phyloP scores from a whole-genome alignment of 2,329 filamentous ascomycete genomes.

The Monosporascus sp. region DNA sequence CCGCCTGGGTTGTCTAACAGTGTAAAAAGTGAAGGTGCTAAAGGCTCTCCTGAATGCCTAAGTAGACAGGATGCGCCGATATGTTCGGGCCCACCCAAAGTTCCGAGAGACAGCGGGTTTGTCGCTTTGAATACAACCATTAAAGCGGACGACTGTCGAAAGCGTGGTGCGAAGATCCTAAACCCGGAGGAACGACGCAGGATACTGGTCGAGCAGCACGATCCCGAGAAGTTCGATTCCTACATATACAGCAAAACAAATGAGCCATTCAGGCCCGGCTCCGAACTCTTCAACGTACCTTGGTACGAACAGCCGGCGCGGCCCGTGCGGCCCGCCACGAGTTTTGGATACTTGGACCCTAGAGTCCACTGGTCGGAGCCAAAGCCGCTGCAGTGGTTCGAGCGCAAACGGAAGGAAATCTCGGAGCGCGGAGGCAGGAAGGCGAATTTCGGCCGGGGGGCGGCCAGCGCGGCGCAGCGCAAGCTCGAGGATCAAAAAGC shows the following conservation, averaged over 20 bases:
- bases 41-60: background rate
- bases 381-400: constrained; percentile 41
- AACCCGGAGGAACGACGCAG: constrained; percentile 11
- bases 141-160: background rate
- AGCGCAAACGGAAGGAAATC: constrained; percentile 46
- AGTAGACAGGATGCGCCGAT: background rate
- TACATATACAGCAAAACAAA: constrained; percentile 35
- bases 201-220: constrained; percentile 18
- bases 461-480: constrained; percentile 24
- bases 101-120: background rate
- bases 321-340: constrained; percentile 21
- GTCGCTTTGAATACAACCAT: background rate
- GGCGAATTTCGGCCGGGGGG: constrained; percentile 42
- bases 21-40: background rate
- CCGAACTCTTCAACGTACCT: constrained; percentile 13
- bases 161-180: constrained; percentile 5
- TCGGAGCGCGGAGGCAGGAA: constrained; percentile 44
- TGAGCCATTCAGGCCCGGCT: constrained; percentile 20
- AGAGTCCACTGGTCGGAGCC: constrained; percentile 42
- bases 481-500: constrained; percentile 26
- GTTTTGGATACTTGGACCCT: constrained; percentile 47
- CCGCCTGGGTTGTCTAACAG: background rate
- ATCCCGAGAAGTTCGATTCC: constrained; percentile 28
- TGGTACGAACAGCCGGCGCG: constrained; percentile 9
- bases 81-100: background rate